Evolutionary conservation across 139 green algal genomes (phyloP).

Genomic region (Picochlorum sp.): DNA sequence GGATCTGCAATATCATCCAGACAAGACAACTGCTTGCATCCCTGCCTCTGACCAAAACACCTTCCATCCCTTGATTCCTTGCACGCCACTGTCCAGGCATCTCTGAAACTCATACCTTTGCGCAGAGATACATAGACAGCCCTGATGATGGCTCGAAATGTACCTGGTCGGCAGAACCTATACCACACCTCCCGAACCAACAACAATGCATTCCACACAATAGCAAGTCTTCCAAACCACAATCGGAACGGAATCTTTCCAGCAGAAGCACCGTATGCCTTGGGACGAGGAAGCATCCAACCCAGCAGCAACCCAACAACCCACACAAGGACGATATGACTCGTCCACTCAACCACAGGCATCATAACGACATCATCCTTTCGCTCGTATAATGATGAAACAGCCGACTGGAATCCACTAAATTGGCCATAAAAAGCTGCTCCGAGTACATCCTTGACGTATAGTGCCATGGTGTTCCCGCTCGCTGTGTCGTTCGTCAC

Average conservation of each 20-base stretch:
- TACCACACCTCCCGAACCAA: constrained; percentile 62
- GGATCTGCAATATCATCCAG: neutral
- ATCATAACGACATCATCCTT: neutral
- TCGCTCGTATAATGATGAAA: neutral
- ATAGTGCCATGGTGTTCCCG: too few relatives aligned
- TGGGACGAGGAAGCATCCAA: neutral
- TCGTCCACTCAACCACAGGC: neutral
- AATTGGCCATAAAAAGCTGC: too few relatives aligned
- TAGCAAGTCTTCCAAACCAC: constrained; percentile 9
- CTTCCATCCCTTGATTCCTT: neutral
- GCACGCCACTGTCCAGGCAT: neutral
- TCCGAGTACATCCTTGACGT: too few relatives aligned
- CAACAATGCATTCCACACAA: constrained; percentile 12
- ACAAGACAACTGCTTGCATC: too few relatives aligned
- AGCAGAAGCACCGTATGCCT: neutral
- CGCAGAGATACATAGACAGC: constrained; percentile 24
- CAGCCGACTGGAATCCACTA: too few relatives aligned
- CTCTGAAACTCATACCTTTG: neutral
- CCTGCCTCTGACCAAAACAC: too few relatives aligned
- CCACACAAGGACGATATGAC: neutral
- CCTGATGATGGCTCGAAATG: constrained; percentile 40
- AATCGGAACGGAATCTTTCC: neutral
- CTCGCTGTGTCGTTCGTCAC: too few relatives aligned
- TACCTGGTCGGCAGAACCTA: constrained; percentile 49
- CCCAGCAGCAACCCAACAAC: neutral